phyloP scores from a whole-genome alignment of 768 basidiomycete species.

The Candolleomyces eurysporus region DNA sequence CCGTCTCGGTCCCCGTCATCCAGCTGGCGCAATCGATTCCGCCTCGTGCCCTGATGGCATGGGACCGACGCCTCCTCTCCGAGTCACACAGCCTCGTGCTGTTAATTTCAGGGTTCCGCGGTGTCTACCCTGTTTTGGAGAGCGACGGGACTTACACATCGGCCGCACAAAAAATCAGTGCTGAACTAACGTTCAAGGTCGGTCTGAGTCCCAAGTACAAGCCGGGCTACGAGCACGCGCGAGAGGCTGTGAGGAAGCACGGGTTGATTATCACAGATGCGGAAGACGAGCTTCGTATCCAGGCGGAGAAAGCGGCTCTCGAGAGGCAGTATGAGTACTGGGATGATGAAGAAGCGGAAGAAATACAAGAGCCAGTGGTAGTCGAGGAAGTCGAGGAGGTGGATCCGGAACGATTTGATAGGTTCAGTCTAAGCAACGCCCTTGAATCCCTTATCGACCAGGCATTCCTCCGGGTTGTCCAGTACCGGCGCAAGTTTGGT shows the following conservation, averaged over 20 bases:
- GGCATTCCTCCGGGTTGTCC: constrained; percentile 52
- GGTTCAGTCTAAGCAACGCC: constrained; percentile 62
- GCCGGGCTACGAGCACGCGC: constrained; percentile 48
- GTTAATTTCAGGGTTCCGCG: constrained; percentile 56
- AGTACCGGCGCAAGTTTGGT: constrained; percentile 46
- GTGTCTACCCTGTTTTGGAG: constrained; percentile 52
- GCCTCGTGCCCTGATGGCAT: constrained; percentile 67
- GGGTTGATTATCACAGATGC: constrained; percentile 45
- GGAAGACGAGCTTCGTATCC: constrained; percentile 35
- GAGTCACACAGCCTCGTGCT: constrained; percentile 58
- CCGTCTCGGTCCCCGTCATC: constrained; percentile 56
- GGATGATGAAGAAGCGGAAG: constrained; percentile 13
- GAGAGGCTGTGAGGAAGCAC: constrained; percentile 48
- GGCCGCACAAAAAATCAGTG: constrained; percentile 31
- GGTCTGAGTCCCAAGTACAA: constrained; percentile 63
- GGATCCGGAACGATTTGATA: constrained; percentile 47
- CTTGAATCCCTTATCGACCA: constrained; percentile 61
- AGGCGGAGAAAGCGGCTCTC: constrained; percentile 31
- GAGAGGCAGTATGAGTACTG: constrained; percentile 25
- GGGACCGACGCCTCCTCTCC: constrained; percentile 65
- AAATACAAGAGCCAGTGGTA: constrained; percentile 7
- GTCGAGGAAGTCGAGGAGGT: constrained; percentile 25
- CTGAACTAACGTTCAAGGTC: constrained; percentile 52
- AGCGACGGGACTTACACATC: constrained; percentile 39
- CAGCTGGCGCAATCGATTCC: constrained; percentile 51